Conservation (phyloP, 2,329 filamentous ascomycete genomes). For the Fusarium napiforme region DNA sequence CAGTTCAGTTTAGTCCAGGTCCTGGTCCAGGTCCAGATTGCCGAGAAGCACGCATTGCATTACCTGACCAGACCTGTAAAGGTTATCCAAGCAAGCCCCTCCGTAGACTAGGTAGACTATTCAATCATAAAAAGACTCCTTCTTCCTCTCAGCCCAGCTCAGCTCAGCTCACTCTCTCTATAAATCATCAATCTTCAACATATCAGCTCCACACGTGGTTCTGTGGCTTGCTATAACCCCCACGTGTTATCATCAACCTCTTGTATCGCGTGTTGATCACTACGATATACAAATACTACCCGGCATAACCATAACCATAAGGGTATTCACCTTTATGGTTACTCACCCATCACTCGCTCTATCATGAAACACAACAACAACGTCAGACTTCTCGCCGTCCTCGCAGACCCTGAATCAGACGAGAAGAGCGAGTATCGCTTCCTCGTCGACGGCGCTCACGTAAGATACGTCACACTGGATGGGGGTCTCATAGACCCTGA, state of each 20-base stretch:
- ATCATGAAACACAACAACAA: slow-evolving; percentile 36
- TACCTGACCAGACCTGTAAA: background rate
- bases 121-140: background rate
- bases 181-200: background rate
- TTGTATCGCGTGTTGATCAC: background rate
- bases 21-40: slow-evolving; percentile 8
- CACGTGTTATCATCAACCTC: slow-evolving; percentile 1
- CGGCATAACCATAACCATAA: background rate
- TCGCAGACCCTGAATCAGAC: slow-evolving; percentile 42
- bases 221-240: background rate
- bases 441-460: slow-evolving; percentile 48
- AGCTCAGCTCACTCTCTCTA: background rate
- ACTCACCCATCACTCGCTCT: background rate
- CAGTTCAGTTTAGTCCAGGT: background rate
- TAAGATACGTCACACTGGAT: slow-evolving; percentile 56
- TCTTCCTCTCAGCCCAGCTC: background rate
- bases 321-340: background rate
- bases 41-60: slow-evolving; percentile 6
- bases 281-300: background rate
- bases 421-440: slow-evolving; percentile 52
- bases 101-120: background rate
- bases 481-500: slow-evolving; percentile 47
- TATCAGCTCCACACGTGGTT: background rate
- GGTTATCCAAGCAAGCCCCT: background rate
- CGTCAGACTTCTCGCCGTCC: slow-evolving; percentile 41